These are phyloP conservation scores for Umbelopsis vinacea DNA, from an alignment of 192 early-diverging fungal genomes.

Conservation along the genomic window DNA sequence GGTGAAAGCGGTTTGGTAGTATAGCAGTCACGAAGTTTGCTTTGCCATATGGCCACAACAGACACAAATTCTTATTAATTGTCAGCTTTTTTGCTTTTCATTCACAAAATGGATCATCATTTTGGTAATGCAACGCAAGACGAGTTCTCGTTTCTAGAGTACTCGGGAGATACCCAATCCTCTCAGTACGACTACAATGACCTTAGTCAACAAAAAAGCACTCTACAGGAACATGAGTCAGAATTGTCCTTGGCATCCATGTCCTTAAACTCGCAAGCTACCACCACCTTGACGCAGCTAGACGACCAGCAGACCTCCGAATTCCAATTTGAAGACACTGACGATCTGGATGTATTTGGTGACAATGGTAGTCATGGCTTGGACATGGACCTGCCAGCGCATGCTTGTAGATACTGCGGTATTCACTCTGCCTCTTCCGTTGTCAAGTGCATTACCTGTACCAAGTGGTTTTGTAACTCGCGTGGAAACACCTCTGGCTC, in stretches of 20 bases:
- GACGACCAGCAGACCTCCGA: conserved; percentile 32
- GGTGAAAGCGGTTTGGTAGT: not conserved
- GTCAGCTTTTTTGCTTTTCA: not conserved
- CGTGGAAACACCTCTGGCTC: conserved; percentile 88
- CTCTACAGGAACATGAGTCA: conserved; percentile 48
- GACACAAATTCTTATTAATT: not conserved
- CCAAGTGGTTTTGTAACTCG: conserved; percentile 97
- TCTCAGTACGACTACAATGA: conserved; percentile 73
- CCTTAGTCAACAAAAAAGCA: conserved; percentile 48
- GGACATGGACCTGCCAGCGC: conserved; percentile 69
- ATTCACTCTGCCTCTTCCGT: conserved; percentile 87
- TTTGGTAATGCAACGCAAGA: conserved; percentile 44
- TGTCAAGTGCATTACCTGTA: conserved; percentile 91
- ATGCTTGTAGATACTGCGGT: conserved; percentile 94
- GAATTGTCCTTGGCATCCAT: conserved; percentile 52
- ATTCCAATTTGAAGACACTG: conserved; percentile 52
- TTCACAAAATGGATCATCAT: conserved; percentile 32
- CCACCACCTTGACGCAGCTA: conserved; percentile 16
- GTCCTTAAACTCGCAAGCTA: conserved; percentile 44
- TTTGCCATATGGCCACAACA: not conserved
- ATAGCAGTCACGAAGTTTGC: not conserved
- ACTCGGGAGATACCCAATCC: conserved; percentile 59
- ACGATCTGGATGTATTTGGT: conserved; percentile 58
- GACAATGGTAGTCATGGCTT: conserved; percentile 44
- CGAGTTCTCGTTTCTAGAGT: conserved; percentile 62